Base-by-base conservation (phyloP, 1,139 yeast genomes). In the Nematodospora anomalae region DNA sequence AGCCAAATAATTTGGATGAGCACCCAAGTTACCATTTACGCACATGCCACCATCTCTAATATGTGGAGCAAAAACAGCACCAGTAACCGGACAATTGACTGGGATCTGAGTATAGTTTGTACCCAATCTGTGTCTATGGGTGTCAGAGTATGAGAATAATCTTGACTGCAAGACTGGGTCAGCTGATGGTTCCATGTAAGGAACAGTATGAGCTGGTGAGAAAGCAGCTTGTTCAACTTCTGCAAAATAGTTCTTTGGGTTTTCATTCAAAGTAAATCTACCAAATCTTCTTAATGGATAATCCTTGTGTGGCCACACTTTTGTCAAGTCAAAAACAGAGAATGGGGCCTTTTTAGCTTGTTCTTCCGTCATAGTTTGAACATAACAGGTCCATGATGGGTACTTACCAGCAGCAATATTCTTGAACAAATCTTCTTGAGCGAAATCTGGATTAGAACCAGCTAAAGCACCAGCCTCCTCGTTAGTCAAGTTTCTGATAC, bases 111-210 rank as follows among this genome's bases (percentile, higher is more conserved):
- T 72, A 66, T 79, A 83, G 69, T 83, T 83, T 38, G 74, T 58
- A 39, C 90, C 90, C 53, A 83, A 69, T 64, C 73, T 66, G 58
- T 67, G 70, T 62, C 71, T 66, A 60, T 85, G 95, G 37, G 95
- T 85, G 65, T 86, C 95, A 42, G 90, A 80, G 67, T 86, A 86
- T 26, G 95, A 83, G 64, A 85, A 86, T 51, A 86, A 70, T 64
- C 95, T 79, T 13, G 89, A 79, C 67, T 86, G 95, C 60, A 86
- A 71, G 33, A 86, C 95, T 34, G 95, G 94, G 59, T 86, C 95
- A 50, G 89, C 89, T 33, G 89, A 80, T 35, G 95, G 77, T 62
- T 83, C 88, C 74, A 83, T 79, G 51, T 83, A 86, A 40, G 95
- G 95, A 40, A 86, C 87, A 26, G 89, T 78, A 64, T 86, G 88